Evolutionary conservation across 345 rosid genomes (phyloP).

Genomic region (Melaleuca alternifolia): DNA sequence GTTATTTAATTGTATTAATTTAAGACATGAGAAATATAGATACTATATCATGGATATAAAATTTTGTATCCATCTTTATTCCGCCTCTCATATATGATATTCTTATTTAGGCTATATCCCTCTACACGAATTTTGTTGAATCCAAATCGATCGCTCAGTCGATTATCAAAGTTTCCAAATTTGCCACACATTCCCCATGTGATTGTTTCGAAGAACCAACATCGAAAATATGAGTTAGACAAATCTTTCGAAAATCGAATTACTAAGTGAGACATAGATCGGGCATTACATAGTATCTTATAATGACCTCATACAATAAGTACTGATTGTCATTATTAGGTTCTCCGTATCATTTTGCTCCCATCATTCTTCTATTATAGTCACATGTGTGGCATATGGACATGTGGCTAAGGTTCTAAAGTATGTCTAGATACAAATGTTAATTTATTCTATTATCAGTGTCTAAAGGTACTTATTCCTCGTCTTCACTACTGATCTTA

Average conservation of each 20-base stretch:
- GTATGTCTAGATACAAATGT: neutral
- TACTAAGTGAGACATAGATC: neutral
- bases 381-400: neutral
- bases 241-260: neutral
- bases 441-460: neutral
- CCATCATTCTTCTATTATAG: neutral
- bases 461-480: neutral
- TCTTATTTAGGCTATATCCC: neutral
- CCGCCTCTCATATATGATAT: neutral
- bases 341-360: neutral
- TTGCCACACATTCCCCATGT: neutral
- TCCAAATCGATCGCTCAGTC: neutral
- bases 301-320: neutral
- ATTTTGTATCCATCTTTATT: neutral
- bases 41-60: neutral
- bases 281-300: neutral
- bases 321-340: neutral
- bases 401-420: neutral
- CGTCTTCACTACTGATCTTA: neutral
- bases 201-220: neutral
- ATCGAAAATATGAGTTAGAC: neutral
- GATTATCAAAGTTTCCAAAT: neutral
- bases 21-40: neutral
- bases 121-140: neutral
- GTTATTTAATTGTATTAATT: neutral